Conservation (phyloP, 129 eudicot genomes). For the Oenanthe sinensis region DNA sequence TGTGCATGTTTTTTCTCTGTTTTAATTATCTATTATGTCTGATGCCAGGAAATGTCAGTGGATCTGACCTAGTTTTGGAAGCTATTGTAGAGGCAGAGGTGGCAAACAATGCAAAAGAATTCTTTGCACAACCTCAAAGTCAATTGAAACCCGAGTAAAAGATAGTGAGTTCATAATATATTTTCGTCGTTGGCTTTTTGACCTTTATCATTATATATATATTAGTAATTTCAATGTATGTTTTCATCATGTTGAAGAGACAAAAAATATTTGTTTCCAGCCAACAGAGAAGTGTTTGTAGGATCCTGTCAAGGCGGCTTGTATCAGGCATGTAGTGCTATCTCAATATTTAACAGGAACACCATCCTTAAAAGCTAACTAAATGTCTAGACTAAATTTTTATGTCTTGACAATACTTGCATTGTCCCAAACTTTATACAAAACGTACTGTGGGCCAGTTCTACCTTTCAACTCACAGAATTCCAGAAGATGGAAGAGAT, state of each 20-base stretch:
- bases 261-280: too few relatives aligned
- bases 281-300: too few relatives aligned
- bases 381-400: too few relatives aligned
- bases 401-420: too few relatives aligned
- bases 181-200: background rate
- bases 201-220: background rate
- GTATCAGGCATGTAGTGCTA: too few relatives aligned
- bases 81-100: conserved; percentile 76
- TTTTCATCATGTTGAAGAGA: background rate
- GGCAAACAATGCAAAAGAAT: conserved; percentile 76
- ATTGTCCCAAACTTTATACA: too few relatives aligned
- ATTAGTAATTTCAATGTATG: background rate
- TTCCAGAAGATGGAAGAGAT: too few relatives aligned
- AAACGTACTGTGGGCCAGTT: too few relatives aligned
- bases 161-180: conserved; percentile 9
- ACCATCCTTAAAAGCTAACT: too few relatives aligned
- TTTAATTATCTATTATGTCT: background rate
- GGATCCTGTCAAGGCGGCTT: too few relatives aligned
- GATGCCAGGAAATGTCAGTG: conserved; percentile 46
- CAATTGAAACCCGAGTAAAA: conserved; percentile 35
- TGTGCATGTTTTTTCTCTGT: background rate
- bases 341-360: too few relatives aligned
- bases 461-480: too few relatives aligned
- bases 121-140: conserved; percentile 49
- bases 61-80: conserved; percentile 78